Evolutionary conservation across 177 flowering plant species (phyloP), one percentile per base, ranked within the genome.

Genomic region (Vitis hybrid): DNA sequence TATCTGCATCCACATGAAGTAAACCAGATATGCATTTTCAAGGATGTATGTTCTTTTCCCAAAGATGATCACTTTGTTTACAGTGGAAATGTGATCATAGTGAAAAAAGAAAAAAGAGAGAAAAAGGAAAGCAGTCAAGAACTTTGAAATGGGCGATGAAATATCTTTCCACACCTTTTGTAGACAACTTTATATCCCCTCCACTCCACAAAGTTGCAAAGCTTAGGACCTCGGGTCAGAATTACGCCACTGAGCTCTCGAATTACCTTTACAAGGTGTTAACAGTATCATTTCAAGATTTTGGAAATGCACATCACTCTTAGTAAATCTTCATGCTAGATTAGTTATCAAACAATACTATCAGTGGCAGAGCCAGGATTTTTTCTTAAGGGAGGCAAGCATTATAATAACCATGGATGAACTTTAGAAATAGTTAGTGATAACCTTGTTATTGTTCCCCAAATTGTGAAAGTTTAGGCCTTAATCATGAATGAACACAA

Each of bases 121-220:
- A 21, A 24, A 51, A 63, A 12, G 8, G 8, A 35, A 35, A 5
- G 46, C 41, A 13, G 61, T 9, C 35, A 59, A 9, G 2, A 59
- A 11, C 14, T 59, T 4, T 10, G 27, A 59, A 2, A 13, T 66
- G 24, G 6, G 14, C 11, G 11, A 59, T 13, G 9, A 11, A 10
- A 65, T 32, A 6, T 13, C 24, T 48, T 13, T 41, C 18, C 65
- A 60, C 76, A 91, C 98, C 98, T 92, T 79, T 90, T 92, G 68
- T 94, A 94, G 54, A 91, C 97, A 78, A 90, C 97, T 77, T 91
- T 94, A 68, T 76, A 80, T 64, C 97, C 98, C 74, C 95, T 86
- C 96, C 96, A 93, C 46, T 91, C 96, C 20, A 93, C 96, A 75
- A 93, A 91, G 74, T 93, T 91, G 74, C 97, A 94, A 58, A 90